phyloP scores from a whole-genome alignment of 495 filamentous ascomycete genomes.

The Penicillium robsamsonii region DNA sequence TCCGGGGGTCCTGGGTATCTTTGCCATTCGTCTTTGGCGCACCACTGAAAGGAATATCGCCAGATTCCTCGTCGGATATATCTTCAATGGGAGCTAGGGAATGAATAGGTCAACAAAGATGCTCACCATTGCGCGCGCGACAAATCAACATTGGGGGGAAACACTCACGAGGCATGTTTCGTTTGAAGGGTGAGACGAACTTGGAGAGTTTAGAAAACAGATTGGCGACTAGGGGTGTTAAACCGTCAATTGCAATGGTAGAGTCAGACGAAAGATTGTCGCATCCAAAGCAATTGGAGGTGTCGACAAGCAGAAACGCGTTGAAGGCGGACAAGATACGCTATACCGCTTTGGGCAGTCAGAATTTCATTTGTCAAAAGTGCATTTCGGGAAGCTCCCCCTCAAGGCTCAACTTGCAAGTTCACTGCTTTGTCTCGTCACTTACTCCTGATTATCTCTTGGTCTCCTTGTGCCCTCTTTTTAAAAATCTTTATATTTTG shows the following conservation, averaged over 20 bases:
- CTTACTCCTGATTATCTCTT: slow-evolving; percentile 15
- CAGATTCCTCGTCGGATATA: slow-evolving; percentile 48
- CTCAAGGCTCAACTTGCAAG: slow-evolving; percentile 20
- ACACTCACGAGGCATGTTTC: slow-evolving; percentile 43
- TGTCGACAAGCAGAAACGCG: slow-evolving; percentile 18
- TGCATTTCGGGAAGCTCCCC: slow-evolving; percentile 22
- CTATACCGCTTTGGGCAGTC: slow-evolving; percentile 39
- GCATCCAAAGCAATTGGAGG: slow-evolving; percentile 8
- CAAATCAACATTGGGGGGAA: slow-evolving; percentile 13
- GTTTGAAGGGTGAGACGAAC: slow-evolving; percentile 23
- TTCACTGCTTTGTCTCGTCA: slow-evolving; percentile 17
- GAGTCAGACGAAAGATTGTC: background rate
- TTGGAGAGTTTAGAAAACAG: slow-evolving; percentile 35
- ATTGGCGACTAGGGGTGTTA: slow-evolving; percentile 27
- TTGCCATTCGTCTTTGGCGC: slow-evolving; percentile 28
- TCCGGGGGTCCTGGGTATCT: slow-evolving; percentile 20
- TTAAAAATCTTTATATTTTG: slow-evolving; percentile 22
- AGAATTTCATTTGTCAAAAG: slow-evolving; percentile 35
- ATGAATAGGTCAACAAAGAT: slow-evolving; percentile 13
- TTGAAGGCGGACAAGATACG: slow-evolving; percentile 29
- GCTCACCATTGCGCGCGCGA: slow-evolving; percentile 14
- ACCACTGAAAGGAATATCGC: slow-evolving; percentile 41
- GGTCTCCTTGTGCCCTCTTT: slow-evolving; percentile 6
- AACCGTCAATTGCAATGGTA: slow-evolving; percentile 3
- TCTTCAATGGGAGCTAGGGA: slow-evolving; percentile 39